Conservation (phyloP, 2,329 filamentous ascomycete species). For the Plectosphaerella plurivora region DNA sequence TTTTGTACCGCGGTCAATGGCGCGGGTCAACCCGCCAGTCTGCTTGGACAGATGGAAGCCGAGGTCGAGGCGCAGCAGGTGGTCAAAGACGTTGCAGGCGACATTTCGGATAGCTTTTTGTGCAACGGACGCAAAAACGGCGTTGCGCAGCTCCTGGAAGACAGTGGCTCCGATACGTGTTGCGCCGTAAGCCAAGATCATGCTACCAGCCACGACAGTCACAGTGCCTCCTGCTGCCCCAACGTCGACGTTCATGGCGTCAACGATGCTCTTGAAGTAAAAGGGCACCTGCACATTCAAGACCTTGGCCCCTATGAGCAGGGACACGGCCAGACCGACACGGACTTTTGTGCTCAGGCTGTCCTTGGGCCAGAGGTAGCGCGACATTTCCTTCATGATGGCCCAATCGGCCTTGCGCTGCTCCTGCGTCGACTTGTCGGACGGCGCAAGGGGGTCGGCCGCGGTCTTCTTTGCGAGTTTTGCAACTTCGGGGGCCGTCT, state of each 20-base stretch:
- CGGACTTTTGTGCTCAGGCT: slow-evolving; percentile 77
- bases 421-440: slow-evolving; percentile 71
- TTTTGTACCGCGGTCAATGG: slow-evolving; percentile 95
- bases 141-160: slow-evolving; percentile 92
- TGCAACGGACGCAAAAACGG: slow-evolving; percentile 92
- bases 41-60: slow-evolving; percentile 93
- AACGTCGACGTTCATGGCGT: slow-evolving; percentile 96
- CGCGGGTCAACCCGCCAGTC: slow-evolving; percentile 88
- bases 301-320: slow-evolving; percentile 87
- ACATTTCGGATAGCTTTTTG: slow-evolving; percentile 94
- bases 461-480: slow-evolving; percentile 10
- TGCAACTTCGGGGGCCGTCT: neutral
- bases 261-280: slow-evolving; percentile 97
- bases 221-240: slow-evolving; percentile 82
- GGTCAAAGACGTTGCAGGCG: slow-evolving; percentile 87
- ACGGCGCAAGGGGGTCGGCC: slow-evolving; percentile 54
- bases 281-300: slow-evolving; percentile 98
- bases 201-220: slow-evolving; percentile 80
- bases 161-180: slow-evolving; percentile 84
- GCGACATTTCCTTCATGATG: slow-evolving; percentile 96
- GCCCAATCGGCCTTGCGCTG: slow-evolving; percentile 97
- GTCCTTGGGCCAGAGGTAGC: slow-evolving; percentile 93
- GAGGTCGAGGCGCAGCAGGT: slow-evolving; percentile 81
- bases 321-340: slow-evolving; percentile 75
- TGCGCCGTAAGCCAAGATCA: slow-evolving; percentile 89